Evolutionary conservation across 805 yeast genomes (phyloP).

Genomic region (Metschnikowia matae): DNA sequence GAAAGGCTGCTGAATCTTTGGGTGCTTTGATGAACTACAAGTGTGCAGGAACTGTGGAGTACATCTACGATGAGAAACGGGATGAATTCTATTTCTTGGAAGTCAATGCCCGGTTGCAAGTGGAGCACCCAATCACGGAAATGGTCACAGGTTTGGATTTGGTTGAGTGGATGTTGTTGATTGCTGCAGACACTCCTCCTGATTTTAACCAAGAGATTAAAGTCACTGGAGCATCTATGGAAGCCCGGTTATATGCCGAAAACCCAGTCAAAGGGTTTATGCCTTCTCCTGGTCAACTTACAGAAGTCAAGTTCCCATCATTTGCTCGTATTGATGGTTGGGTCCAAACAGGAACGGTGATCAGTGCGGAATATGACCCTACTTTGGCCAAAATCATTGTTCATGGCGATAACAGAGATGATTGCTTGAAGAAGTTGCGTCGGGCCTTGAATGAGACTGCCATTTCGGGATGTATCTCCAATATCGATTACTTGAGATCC

Average conservation of each 20-base stretch:
- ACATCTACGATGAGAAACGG: conserved; percentile 79
- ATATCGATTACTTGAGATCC: conserved; percentile 82
- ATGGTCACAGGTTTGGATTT: conserved; percentile 90
- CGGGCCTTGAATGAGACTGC: conserved; percentile 82
- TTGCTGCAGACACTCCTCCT: conserved; percentile 89
- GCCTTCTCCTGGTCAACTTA: conserved; percentile 94
- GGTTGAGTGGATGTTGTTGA: conserved; percentile 94
- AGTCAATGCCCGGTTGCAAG: conserved; percentile 95
- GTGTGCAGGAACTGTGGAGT: conserved; percentile 97
- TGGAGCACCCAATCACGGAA: conserved; percentile 97
- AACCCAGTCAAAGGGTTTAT: conserved; percentile 92
- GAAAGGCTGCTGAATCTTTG: conserved; percentile 78
- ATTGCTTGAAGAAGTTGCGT: conserved; percentile 73
- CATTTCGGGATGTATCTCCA: conserved; percentile 84
- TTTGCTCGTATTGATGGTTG: conserved; percentile 96
- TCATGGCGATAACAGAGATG: conserved; percentile 83
- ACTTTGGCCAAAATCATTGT: conserved; percentile 95
- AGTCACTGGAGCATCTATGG: conserved; percentile 89
- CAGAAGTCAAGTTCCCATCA: conserved; percentile 77
- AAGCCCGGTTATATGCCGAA: conserved; percentile 94
- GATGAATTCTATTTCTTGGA: conserved; percentile 93
- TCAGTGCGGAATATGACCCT: conserved; percentile 94
- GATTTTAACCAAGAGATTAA: conserved; percentile 58
- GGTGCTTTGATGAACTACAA: conserved; percentile 83
- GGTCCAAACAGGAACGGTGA: conserved; percentile 82